These are phyloP conservation scores for Candolleomyces efflorescens DNA, from an alignment of 768 basidiomycete species.

Conservation along the genomic window DNA sequence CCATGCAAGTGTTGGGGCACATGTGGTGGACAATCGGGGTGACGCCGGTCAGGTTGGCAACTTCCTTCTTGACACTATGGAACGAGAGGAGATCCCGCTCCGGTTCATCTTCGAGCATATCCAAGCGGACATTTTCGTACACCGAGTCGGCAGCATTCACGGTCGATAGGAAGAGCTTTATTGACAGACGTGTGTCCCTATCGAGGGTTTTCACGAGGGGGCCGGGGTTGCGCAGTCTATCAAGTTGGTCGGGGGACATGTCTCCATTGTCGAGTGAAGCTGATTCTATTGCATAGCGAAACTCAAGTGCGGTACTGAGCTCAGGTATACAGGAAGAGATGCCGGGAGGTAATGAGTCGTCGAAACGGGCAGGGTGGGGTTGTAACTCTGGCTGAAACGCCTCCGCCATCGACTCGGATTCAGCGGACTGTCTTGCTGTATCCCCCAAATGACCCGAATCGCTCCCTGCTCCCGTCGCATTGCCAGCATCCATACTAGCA, in stretches of 20 bases:
- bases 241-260: constrained; percentile 15
- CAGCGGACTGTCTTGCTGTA: no score
- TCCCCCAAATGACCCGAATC: no score
- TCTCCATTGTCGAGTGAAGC: constrained; percentile 23
- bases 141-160: constrained; percentile 4
- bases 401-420: no score
- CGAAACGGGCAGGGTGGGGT: background rate
- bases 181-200: constrained; percentile 3
- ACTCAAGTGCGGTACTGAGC: background rate
- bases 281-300: background rate
- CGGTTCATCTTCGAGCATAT: background rate
- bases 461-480: no score
- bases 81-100: constrained; percentile 19
- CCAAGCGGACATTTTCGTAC: background rate
- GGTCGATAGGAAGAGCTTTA: constrained; percentile 10
- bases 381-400: background rate
- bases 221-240: constrained; percentile 21
- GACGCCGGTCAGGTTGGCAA: constrained; percentile 13
- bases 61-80: constrained; percentile 20
- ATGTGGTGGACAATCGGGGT: constrained; percentile 12
- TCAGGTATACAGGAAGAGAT: background rate
- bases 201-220: constrained; percentile 7
- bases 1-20: constrained; percentile 15
- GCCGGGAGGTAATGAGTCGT: background rate
- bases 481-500: no score